phyloP scores from a whole-genome alignment of 1,139 yeast species.

The Taphrina communis region DNA sequence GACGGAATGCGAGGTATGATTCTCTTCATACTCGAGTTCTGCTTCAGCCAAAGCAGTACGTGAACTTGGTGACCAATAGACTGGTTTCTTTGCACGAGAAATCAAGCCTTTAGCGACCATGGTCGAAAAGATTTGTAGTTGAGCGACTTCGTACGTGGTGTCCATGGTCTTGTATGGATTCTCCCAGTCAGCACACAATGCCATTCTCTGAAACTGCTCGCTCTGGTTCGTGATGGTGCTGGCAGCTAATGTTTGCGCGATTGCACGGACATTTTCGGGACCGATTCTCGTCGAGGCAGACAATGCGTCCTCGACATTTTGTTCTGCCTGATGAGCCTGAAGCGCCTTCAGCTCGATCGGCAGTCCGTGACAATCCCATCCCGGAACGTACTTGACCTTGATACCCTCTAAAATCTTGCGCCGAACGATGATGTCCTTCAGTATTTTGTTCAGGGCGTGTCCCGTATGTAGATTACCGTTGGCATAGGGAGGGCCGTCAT shows the following conservation, averaged over 20 bases:
- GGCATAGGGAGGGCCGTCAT: slow-evolving; percentile 99
- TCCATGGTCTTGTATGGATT: slow-evolving; percentile 73
- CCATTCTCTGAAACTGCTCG: slow-evolving; percentile 68
- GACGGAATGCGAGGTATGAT: slow-evolving; percentile 73
- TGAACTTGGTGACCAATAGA: slow-evolving; percentile 96
- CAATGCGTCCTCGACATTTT: slow-evolving; percentile 52
- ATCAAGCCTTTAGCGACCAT: slow-evolving; percentile 72
- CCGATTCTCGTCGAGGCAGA: slow-evolving; percentile 50
- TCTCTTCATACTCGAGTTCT: slow-evolving; percentile 82
- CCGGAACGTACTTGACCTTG: slow-evolving; percentile 76
- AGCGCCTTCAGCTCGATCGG: slow-evolving; percentile 92
- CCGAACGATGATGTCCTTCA: slow-evolving; percentile 84
- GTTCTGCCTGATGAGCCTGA: slow-evolving; percentile 50
- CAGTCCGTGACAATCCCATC: slow-evolving; percentile 99
- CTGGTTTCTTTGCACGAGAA: slow-evolving; percentile 87
- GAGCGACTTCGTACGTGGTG: slow-evolving; percentile 68
- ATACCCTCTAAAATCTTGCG: slow-evolving; percentile 68
- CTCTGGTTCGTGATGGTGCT: slow-evolving; percentile 69
- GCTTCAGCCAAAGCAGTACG: slow-evolving; percentile 96
- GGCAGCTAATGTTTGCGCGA: slow-evolving; percentile 72
- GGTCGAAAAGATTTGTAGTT: slow-evolving; percentile 69
- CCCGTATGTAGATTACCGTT: slow-evolving; percentile 94
- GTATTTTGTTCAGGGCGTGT: slow-evolving; percentile 85
- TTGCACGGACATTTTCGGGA: slow-evolving; percentile 63
- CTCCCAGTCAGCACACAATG: slow-evolving; percentile 82